Conservation (phyloP, 2,329 filamentous ascomycete genomes). For the Paracoccidioides lutzii region DNA sequence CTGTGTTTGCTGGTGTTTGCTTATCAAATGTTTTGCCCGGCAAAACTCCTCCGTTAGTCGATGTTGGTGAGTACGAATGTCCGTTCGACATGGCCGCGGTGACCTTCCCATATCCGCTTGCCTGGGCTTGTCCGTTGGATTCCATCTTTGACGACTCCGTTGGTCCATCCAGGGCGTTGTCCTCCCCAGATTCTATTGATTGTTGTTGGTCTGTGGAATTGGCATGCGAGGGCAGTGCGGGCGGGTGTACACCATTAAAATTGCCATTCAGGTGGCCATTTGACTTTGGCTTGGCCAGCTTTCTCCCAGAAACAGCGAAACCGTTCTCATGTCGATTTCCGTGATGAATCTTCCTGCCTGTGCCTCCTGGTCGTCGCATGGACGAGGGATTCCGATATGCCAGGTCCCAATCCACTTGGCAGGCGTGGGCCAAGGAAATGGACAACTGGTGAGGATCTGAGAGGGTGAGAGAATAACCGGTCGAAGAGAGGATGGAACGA, state of each 20-base stretch:
- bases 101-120: conserved; percentile 26
- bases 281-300: conserved; percentile 46
- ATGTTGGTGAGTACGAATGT: conserved; percentile 20
- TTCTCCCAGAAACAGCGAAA: conserved; percentile 64
- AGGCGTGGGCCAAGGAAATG: conserved; percentile 32
- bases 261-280: conserved; percentile 43
- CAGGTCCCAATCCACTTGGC: conserved; percentile 37
- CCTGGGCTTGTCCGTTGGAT: conserved; percentile 22
- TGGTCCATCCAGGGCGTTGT: conserved; percentile 18
- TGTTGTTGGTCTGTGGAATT: conserved; percentile 19
- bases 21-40: conserved; percentile 11
- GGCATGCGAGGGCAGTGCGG: conserved; percentile 27
- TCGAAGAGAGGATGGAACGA: neutral
- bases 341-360: conserved; percentile 48
- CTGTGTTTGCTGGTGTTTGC: conserved; percentile 20
- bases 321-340: conserved; percentile 78
- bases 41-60: conserved; percentile 17
- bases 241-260: conserved; percentile 29
- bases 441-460: conserved; percentile 1
- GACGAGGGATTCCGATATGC: conserved; percentile 30
- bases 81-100: conserved; percentile 25
- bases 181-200: conserved; percentile 16
- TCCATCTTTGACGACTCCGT: conserved; percentile 23
- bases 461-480: neutral
- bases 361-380: conserved; percentile 38